Evolutionary conservation across 2,329 filamentous ascomycete genomes (phyloP).

Genomic region (Stagonosporopsis vannaccii): DNA sequence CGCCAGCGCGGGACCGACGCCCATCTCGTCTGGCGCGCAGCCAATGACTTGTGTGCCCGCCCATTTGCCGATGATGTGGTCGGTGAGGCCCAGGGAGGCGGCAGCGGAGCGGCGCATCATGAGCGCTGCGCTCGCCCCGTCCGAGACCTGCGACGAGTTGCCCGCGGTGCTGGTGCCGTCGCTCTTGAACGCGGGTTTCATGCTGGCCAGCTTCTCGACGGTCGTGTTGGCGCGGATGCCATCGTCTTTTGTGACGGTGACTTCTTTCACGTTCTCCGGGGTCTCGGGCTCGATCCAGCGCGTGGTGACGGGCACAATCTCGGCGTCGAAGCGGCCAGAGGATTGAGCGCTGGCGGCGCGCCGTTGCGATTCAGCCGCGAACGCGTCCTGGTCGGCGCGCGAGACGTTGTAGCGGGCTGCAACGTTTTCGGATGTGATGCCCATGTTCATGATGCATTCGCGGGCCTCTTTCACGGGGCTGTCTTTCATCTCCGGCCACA

Average conservation of each 20-base stretch:
- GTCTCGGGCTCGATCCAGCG: slow-evolving; percentile 68
- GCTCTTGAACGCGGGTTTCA: slow-evolving; percentile 85
- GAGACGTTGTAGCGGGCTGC: slow-evolving; percentile 76
- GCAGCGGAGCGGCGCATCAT: slow-evolving; percentile 87
- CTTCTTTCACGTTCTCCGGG: slow-evolving; percentile 57
- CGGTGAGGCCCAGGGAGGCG: slow-evolving; percentile 71
- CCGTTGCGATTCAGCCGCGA: slow-evolving; percentile 77
- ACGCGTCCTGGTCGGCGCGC: slow-evolving; percentile 80
- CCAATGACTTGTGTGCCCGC: slow-evolving; percentile 78
- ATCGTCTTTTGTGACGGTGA: slow-evolving; percentile 80
- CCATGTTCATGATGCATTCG: slow-evolving; percentile 96
- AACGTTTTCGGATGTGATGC: slow-evolving; percentile 88
- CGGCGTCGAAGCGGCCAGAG: slow-evolving; percentile 73
- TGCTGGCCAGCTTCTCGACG: slow-evolving; percentile 73
- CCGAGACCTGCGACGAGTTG: slow-evolving; percentile 84
- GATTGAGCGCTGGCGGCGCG: slow-evolving; percentile 75
- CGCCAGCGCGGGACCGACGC: slow-evolving; percentile 83
- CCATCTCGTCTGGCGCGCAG: slow-evolving; percentile 91
- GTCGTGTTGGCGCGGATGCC: slow-evolving; percentile 76
- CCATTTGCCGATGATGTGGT: slow-evolving; percentile 81
- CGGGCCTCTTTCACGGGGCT: slow-evolving; percentile 71
- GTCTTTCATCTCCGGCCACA: slow-evolving; percentile 77
- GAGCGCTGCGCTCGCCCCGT: slow-evolving; percentile 83
- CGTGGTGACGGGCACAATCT: slow-evolving; percentile 83
- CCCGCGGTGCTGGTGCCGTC: slow-evolving; percentile 83